phyloP scores from a whole-genome alignment of 176 grass and related monocot genomes.

The Thinopyrum elongatum region DNA sequence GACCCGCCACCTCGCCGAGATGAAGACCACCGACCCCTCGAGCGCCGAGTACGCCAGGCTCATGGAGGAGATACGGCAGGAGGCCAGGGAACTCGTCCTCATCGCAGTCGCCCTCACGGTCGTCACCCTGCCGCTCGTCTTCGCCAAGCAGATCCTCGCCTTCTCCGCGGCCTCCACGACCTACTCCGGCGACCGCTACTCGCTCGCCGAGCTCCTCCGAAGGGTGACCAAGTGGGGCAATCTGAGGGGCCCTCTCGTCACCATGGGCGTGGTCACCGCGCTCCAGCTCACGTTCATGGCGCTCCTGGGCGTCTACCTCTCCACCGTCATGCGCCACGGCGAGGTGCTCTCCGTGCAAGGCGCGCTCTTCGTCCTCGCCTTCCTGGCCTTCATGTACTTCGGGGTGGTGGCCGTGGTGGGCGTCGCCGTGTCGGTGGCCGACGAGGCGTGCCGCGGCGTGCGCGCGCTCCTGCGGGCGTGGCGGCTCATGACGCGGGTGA shows the following conservation, averaged over 20 bases:
- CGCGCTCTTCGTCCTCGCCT: neutral
- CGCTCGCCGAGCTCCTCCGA: neutral
- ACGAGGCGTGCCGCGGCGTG: neutral
- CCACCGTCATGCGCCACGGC: neutral
- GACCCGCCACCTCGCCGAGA: neutral
- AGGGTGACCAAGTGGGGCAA: neutral
- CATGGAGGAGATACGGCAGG: neutral
- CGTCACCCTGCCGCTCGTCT: neutral
- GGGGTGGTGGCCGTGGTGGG: neutral
- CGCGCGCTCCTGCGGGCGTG: conserved; percentile 6
- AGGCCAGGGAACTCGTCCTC: neutral
- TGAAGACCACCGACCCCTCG: neutral
- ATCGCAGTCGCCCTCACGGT: neutral
- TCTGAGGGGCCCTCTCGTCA: neutral
- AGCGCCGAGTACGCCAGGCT: conserved; percentile 20
- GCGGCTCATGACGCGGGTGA: conserved; percentile 22
- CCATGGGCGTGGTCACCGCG: neutral
- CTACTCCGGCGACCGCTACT: conserved; percentile 20
- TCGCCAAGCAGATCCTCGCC: neutral
- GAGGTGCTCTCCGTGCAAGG: neutral
- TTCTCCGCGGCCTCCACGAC: conserved; percentile 12
- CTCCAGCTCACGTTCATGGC: neutral
- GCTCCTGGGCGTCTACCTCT: neutral
- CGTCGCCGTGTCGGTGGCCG: conserved; percentile 4
- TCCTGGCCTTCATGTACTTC: neutral